phyloP scores from a whole-genome alignment of 2,329 filamentous ascomycete species.

The Colletotrichum incanum region DNA sequence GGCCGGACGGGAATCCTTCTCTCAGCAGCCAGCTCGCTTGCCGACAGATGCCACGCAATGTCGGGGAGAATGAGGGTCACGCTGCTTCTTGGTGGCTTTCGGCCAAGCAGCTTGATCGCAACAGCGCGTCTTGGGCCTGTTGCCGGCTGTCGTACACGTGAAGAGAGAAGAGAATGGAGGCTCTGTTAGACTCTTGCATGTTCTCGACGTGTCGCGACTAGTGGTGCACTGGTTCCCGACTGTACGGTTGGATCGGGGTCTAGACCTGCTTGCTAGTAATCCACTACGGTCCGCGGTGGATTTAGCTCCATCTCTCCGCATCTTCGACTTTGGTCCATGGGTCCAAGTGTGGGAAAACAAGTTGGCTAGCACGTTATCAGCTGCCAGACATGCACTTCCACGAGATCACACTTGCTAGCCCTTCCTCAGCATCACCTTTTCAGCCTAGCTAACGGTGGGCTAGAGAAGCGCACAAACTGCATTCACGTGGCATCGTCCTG shows the following conservation, averaged over 20 bases:
- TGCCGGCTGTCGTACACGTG: too few species aligned
- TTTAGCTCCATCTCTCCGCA: too few species aligned
- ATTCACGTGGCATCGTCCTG: not conserved
- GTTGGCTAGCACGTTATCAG: not conserved
- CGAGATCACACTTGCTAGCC: not conserved
- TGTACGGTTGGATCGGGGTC: not conserved
- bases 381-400: not conserved
- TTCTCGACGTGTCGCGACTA: not conserved
- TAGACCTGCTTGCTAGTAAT: not conserved
- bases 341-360: not conserved
- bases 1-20: not conserved
- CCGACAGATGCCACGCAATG: conserved; percentile 7
- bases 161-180: too few species aligned
- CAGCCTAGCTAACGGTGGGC: not conserved
- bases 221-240: not conserved
- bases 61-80: not conserved
- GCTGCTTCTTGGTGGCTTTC: conserved; percentile 6
- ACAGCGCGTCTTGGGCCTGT: not conserved
- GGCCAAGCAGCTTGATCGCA: conserved; percentile 7
- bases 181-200: too few species aligned
- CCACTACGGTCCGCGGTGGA: too few species aligned
- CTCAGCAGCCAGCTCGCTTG: conserved; percentile 6
- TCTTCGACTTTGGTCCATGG: not conserved
- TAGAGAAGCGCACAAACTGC: not conserved
- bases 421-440: not conserved